phyloP scores from a whole-genome alignment of 768 basidiomycete species.

The Coprinopsis sp. region DNA sequence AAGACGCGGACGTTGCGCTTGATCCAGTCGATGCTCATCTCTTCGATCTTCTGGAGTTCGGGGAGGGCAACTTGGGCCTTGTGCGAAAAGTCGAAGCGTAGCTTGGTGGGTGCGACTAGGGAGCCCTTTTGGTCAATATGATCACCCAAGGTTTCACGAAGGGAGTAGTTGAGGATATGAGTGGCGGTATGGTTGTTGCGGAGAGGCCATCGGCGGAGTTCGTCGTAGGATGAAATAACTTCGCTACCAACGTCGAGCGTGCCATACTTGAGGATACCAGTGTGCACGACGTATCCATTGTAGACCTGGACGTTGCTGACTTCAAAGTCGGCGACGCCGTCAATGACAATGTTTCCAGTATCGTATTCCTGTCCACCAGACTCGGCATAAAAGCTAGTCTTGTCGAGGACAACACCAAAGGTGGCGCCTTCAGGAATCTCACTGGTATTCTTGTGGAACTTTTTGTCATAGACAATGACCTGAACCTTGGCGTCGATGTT shows the following conservation, averaged over 20 bases:
- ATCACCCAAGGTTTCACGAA: conserved; percentile 93
- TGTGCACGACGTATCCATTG: conserved; percentile 94
- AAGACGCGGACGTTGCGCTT: conserved; percentile 83
- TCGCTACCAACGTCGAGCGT: conserved; percentile 70
- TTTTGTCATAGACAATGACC: conserved; percentile 79
- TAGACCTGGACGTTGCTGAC: conserved; percentile 92
- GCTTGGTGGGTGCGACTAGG: conserved; percentile 89
- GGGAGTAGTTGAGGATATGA: conserved; percentile 91
- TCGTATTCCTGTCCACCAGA: conserved; percentile 97
- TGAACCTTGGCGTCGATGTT: conserved; percentile 73
- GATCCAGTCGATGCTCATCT: conserved; percentile 85
- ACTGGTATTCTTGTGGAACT: conserved; percentile 65
- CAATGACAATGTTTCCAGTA: conserved; percentile 91
- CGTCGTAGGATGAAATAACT: conserved; percentile 89
- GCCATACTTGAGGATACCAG: conserved; percentile 88
- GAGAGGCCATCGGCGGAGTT: conserved; percentile 93
- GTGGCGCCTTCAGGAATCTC: conserved; percentile 57
- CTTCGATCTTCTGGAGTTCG: conserved; percentile 81
- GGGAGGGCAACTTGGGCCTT: conserved; percentile 76
- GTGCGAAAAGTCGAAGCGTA: conserved; percentile 98
- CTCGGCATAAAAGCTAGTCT: conserved; percentile 96
- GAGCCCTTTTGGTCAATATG: conserved; percentile 99
- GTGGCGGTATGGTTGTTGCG: conserved; percentile 98
- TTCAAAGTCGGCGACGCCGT: conserved; percentile 87
- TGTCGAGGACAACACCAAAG: conserved; percentile 87